Percentiles rank a stretch among this genome's conserved stretches.
Evolutionary conservation across 352 stramenopile genomes (phyloP).

Genomic region (Phytophthora pisi): DNA sequence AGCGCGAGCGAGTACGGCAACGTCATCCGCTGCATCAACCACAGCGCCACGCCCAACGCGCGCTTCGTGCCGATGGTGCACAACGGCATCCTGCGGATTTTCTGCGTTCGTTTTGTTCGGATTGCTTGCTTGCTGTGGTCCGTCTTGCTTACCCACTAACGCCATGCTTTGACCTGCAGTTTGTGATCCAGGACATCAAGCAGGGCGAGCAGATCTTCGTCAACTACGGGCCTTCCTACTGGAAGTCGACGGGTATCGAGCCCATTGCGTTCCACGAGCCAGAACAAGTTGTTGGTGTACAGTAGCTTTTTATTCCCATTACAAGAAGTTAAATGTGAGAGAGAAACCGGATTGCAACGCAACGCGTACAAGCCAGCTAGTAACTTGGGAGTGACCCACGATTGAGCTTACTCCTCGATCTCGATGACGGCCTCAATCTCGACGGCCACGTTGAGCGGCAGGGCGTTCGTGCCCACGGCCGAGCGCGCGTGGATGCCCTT

Average conservation of each 20-base stretch:
- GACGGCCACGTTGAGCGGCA: conserved; percentile 96
- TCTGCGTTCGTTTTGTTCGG: conserved; percentile 55
- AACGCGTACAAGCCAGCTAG: too few relatives aligned
- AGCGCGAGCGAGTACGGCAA: conserved; percentile 79
- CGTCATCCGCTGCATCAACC: conserved; percentile 80
- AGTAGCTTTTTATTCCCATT: conserved; percentile 29
- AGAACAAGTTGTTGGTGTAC: conserved; percentile 20
- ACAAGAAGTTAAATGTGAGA: conserved; percentile 20
- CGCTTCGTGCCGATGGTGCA: conserved; percentile 72
- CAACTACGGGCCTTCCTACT: conserved; percentile 75
- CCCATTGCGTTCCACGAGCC: conserved; percentile 46
- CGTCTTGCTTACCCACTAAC: background rate
- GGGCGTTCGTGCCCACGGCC: conserved; percentile 96
- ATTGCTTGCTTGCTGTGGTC: background rate
- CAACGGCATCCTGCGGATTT: conserved; percentile 71
- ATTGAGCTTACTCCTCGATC: conserved; percentile 76
- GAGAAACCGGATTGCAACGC: too few relatives aligned
- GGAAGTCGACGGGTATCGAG: conserved; percentile 63
- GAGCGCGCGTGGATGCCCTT: conserved; percentile 92
- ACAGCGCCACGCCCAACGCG: conserved; percentile 65
- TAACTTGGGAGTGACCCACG: conserved; percentile 8
- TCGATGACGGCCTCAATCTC: conserved; percentile 98
- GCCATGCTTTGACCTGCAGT: conserved; percentile 38
- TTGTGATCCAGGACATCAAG: conserved; percentile 50
- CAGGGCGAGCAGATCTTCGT: conserved; percentile 74